A percentile compares a stretch with the other conserved stretches of the same genome.
Evolutionary conservation across 2,329 filamentous ascomycete species (phyloP).

Genomic region (Alternaria gaisen): DNA sequence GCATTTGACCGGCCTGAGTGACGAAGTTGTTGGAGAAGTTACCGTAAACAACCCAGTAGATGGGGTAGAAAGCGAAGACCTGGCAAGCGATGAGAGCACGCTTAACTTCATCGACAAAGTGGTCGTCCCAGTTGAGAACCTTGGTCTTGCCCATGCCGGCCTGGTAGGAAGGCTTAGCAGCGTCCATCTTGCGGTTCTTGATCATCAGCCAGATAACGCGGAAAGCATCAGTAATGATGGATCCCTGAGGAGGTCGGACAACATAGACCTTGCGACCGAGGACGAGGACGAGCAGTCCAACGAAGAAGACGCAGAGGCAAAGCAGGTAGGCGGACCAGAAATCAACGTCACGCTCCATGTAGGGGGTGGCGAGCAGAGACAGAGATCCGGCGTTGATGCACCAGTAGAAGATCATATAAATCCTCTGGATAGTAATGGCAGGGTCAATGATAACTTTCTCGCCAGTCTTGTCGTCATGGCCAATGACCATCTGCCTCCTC

Average conservation of each 20-base stretch:
- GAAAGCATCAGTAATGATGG: constrained; percentile 59
- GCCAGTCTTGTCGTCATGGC: constrained; percentile 53
- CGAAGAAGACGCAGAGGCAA: constrained; percentile 70
- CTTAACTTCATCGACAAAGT: constrained; percentile 77
- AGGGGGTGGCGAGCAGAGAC: constrained; percentile 72
- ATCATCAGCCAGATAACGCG: constrained; percentile 67
- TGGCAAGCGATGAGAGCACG: constrained; percentile 72
- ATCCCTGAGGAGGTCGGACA: constrained; percentile 51
- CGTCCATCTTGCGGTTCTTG: constrained; percentile 64
- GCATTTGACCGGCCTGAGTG: constrained; percentile 56
- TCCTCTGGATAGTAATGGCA: constrained; percentile 58
- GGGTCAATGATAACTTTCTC: constrained; percentile 59
- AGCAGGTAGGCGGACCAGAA: constrained; percentile 75
- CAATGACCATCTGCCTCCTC: constrained; percentile 53
- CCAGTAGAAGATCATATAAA: constrained; percentile 71
- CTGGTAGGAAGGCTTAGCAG: constrained; percentile 72
- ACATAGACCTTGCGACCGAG: constrained; percentile 51
- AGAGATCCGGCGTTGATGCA: constrained; percentile 78
- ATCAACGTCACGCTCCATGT: constrained; percentile 74
- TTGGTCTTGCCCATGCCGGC: constrained; percentile 59
- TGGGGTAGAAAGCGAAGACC: constrained; percentile 65
- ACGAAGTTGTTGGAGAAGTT: constrained; percentile 58
- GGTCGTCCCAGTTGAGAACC: constrained; percentile 69
- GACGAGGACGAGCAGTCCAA: constrained; percentile 65
- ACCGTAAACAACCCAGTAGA: constrained; percentile 58